Conservation (phyloP, 1,284 basidiomycete species). For the Sporisorium scitamineum region DNA sequence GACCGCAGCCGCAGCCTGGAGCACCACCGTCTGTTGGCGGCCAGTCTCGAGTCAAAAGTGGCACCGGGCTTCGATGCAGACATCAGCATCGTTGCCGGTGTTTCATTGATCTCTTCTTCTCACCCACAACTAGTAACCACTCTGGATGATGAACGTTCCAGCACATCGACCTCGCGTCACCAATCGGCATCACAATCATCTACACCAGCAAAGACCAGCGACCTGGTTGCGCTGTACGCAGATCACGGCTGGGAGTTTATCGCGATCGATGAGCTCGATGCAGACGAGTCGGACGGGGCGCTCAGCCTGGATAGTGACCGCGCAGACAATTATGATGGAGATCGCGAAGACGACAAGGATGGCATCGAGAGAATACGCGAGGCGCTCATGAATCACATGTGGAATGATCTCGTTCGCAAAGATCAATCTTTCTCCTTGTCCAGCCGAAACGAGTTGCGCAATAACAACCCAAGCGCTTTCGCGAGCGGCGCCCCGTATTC, state of each 20-base stretch:
- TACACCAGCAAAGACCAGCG: slow-evolving; percentile 21
- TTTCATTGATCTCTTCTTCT: slow-evolving; percentile 17
- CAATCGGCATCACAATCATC: background rate
- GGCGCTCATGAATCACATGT: slow-evolving; percentile 59
- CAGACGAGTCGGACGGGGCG: background rate
- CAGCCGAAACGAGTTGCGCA: background rate
- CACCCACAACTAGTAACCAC: slow-evolving; percentile 17
- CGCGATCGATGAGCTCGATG: slow-evolving; percentile 42
- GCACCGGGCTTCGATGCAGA: slow-evolving; percentile 32
- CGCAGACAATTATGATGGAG: slow-evolving; percentile 21
- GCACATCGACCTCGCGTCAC: background rate
- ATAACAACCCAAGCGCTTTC: background rate
- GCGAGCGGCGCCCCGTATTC: background rate
- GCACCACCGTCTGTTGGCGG: slow-evolving; percentile 19
- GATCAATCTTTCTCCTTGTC: background rate
- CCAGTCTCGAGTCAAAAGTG: slow-evolving; percentile 20
- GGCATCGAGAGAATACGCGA: slow-evolving; percentile 58
- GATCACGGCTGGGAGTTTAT: slow-evolving; percentile 62
- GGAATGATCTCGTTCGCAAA: slow-evolving; percentile 54
- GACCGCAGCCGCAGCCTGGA: slow-evolving; percentile 31
- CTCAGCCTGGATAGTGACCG: background rate
- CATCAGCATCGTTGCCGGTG: slow-evolving; percentile 42
- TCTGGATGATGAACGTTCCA: slow-evolving; percentile 14
- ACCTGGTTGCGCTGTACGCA: slow-evolving; percentile 54
- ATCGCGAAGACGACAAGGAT: slow-evolving; percentile 29